Conservation (phyloP, 768 basidiomycete genomes). For the Suillus hirtellus region DNA sequence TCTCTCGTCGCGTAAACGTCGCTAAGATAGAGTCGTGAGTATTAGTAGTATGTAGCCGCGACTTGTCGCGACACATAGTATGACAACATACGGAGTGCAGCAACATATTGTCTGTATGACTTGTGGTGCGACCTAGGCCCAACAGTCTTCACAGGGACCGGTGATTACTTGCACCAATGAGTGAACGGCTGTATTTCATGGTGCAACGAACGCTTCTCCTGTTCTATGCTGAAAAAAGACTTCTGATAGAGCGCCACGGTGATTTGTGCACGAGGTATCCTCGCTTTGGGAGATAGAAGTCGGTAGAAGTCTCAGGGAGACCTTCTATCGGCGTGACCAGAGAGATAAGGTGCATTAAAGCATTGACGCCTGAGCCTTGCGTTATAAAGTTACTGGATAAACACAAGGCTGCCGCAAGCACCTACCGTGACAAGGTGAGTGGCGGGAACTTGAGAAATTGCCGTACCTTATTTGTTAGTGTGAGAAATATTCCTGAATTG, state of each 20-base stretch:
- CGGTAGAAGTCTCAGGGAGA: background rate
- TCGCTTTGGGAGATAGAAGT: constrained; percentile 7
- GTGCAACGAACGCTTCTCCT: background rate
- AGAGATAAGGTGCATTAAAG: constrained; percentile 7
- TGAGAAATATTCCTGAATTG: background rate
- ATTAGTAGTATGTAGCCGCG: background rate
- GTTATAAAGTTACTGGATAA: constrained; percentile 6
- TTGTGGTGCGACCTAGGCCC: background rate
- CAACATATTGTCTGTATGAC: constrained; percentile 3
- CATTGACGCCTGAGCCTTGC: constrained; percentile 6
- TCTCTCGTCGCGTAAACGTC: background rate
- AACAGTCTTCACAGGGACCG: background rate
- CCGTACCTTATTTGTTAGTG: constrained; percentile 1
- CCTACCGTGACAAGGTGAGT: background rate
- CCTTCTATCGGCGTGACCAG: constrained; percentile 7
- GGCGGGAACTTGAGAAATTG: background rate
- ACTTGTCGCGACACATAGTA: background rate
- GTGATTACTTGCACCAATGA: constrained; percentile 9
- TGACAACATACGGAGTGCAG: background rate
- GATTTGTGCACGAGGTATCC: constrained; percentile 9
- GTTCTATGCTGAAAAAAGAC: constrained; percentile 4
- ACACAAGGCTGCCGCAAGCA: constrained; percentile 8
- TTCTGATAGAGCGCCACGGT: constrained; percentile 7
- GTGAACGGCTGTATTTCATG: constrained; percentile 3
- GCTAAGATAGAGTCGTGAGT: background rate